A percentile compares a stretch with the other conserved stretches of the same genome.
These are phyloP conservation scores for Iberis pinnata DNA, from an alignment of 345 rosid species.

Conservation along the genomic window DNA sequence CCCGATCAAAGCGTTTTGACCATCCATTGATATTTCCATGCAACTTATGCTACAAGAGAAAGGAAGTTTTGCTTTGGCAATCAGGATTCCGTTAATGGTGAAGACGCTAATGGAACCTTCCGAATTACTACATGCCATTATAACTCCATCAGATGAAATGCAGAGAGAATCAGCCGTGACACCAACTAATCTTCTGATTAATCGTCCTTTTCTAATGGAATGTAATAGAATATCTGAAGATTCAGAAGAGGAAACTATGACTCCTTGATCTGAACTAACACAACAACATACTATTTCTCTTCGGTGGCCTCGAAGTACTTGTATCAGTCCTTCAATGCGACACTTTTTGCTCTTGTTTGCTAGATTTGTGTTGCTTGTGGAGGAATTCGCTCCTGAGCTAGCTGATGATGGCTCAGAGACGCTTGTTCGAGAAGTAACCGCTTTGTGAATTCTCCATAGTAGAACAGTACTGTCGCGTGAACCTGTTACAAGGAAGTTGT, in stretches of 20 bases:
- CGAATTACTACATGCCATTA: constrained; percentile 68
- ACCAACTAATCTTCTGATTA: constrained; percentile 71
- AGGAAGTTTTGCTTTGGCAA: constrained; percentile 65
- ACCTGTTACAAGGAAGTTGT: constrained; percentile 83
- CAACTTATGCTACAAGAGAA: constrained; percentile 56
- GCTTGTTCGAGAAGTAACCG: constrained; percentile 45
- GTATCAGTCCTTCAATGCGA: constrained; percentile 85
- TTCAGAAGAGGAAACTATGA: constrained; percentile 66
- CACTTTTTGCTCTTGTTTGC: constrained; percentile 55
- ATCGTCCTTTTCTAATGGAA: constrained; percentile 76
- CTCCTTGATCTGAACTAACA: constrained; percentile 81
- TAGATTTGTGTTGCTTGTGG: constrained; percentile 39
- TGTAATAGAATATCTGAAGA: constrained; percentile 75
- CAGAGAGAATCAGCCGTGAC: constrained; percentile 72
- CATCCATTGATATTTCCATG: constrained; percentile 79
- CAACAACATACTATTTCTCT: constrained; percentile 68
- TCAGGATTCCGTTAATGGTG: constrained; percentile 62
- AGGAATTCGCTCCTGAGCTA: constrained; percentile 38
- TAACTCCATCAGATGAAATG: constrained; percentile 74
- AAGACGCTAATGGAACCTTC: constrained; percentile 57
- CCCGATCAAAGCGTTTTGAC: constrained; percentile 66
- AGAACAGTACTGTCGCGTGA: constrained; percentile 76
- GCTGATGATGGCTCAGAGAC: constrained; percentile 47
- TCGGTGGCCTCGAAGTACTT: constrained; percentile 84
- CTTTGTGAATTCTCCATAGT: constrained; percentile 84